phyloP scores from a whole-genome alignment of 2,329 filamentous ascomycete species.

The Colletotrichum costaricense region DNA sequence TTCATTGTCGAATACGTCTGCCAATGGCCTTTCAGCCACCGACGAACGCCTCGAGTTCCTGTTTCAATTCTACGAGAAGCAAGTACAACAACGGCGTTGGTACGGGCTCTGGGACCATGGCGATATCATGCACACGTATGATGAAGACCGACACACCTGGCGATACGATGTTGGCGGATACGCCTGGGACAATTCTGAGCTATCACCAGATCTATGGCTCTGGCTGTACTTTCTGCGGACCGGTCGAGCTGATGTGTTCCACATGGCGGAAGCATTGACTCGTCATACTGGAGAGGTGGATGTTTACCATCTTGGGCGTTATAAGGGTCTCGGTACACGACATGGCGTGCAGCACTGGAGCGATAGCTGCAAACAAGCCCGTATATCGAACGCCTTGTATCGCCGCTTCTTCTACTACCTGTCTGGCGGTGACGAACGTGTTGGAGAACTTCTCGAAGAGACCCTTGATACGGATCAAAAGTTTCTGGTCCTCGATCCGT shows the following conservation, averaged over 20 bases:
- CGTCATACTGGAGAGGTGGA: slow-evolving; percentile 72
- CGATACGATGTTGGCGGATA: slow-evolving; percentile 73
- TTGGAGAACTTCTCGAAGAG: background rate
- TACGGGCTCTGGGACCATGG: slow-evolving; percentile 73
- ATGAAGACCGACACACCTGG: slow-evolving; percentile 68
- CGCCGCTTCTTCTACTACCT: slow-evolving; percentile 66
- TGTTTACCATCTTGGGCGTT: slow-evolving; percentile 55
- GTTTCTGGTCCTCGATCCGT: background rate
- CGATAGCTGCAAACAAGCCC: slow-evolving; percentile 72
- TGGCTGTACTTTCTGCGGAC: slow-evolving; percentile 73
- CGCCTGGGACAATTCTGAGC: slow-evolving; percentile 74
- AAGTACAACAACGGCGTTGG: slow-evolving; percentile 69
- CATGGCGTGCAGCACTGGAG: slow-evolving; percentile 72
- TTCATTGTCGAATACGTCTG: background rate
- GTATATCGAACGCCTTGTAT: slow-evolving; percentile 68
- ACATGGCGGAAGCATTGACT: slow-evolving; percentile 68
- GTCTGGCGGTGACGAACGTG: slow-evolving; percentile 41
- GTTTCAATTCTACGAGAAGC: slow-evolving; percentile 64
- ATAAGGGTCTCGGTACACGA: slow-evolving; percentile 69
- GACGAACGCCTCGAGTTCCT: slow-evolving; percentile 67
- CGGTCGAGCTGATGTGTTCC: slow-evolving; percentile 66
- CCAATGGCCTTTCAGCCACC: slow-evolving; percentile 46
- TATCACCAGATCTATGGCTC: slow-evolving; percentile 71
- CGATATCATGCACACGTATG: slow-evolving; percentile 73
- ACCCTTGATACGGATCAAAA: background rate